These are phyloP conservation scores for Seiridium unicorne DNA, from an alignment of 2,329 filamentous ascomycete species.

Conservation along the genomic window DNA sequence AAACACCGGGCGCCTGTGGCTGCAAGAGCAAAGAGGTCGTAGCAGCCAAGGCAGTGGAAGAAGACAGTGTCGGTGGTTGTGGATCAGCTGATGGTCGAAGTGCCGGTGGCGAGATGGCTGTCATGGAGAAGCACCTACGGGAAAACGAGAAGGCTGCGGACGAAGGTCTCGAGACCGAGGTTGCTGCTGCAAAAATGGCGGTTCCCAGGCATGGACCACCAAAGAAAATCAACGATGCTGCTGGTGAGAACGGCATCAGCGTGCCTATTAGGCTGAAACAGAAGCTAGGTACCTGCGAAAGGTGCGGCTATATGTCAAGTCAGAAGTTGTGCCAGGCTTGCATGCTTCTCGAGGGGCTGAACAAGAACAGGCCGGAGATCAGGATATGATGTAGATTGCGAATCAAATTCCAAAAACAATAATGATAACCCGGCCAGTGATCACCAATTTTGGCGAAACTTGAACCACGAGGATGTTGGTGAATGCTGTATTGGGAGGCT, in stretches of 20 bases:
- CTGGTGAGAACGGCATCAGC: constrained; percentile 16
- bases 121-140: constrained; percentile 72
- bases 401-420: neutral
- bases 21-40: constrained; percentile 42
- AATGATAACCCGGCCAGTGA: neutral
- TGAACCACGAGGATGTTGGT: neutral
- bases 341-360: constrained; percentile 82
- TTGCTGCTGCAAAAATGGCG: constrained; percentile 40
- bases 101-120: constrained; percentile 75
- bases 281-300: constrained; percentile 77
- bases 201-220: constrained; percentile 31
- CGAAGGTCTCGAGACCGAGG: constrained; percentile 63
- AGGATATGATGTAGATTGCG: constrained; percentile 37
- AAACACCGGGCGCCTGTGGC: constrained; percentile 44
- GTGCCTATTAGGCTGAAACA: constrained; percentile 52
- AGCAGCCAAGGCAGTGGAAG: constrained; percentile 28
- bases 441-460: neutral
- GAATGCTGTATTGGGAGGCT: constrained; percentile 3
- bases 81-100: constrained; percentile 67
- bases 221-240: constrained; percentile 32
- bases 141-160: constrained; percentile 61
- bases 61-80: constrained; percentile 70
- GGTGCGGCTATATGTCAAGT: constrained; percentile 93
- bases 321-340: constrained; percentile 94
- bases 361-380: constrained; percentile 70